phyloP scores from a whole-genome alignment of 2,329 filamentous ascomycete species.

The Neopestalotiopsis sp. region DNA sequence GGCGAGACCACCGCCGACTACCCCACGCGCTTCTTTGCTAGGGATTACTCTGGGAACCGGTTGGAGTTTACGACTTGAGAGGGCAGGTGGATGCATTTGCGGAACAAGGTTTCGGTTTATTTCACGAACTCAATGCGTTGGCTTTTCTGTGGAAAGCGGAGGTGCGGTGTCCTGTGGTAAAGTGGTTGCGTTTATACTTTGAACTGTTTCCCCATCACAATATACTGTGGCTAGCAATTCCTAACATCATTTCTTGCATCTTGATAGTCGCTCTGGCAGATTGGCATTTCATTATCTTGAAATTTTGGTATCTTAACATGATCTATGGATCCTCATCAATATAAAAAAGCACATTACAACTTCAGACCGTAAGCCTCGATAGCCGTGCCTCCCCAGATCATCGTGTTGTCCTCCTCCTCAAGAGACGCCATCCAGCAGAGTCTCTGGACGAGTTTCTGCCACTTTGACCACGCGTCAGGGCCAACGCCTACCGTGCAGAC shows the following conservation, averaged over 20 bases:
- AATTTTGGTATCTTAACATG: background rate
- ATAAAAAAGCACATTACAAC: background rate
- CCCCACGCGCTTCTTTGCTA: constrained; percentile 65
- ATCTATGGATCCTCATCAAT: background rate
- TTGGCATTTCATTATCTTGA: background rate
- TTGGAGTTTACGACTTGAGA: constrained; percentile 55
- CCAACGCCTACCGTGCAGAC: constrained; percentile 74
- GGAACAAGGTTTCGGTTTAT: background rate
- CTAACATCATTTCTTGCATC: too few species aligned
- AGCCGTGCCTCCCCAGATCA: constrained; percentile 77
- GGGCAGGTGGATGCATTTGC: background rate
- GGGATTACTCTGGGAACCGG: constrained; percentile 60
- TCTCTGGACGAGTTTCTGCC: constrained; percentile 72
- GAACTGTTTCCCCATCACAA: background rate
- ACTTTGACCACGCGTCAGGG: constrained; percentile 71
- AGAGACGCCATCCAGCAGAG: constrained; percentile 69
- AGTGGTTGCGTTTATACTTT: too few species aligned
- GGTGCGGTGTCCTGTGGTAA: too few species aligned
- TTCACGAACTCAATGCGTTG: too few species aligned
- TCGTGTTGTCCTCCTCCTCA: constrained; percentile 62
- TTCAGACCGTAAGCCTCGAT: constrained; percentile 69
- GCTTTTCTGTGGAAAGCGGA: too few species aligned
- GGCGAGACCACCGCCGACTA: constrained; percentile 61
- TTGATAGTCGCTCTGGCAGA: background rate
- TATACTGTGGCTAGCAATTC: background rate